phyloP scores from a whole-genome alignment of 495 filamentous ascomycete species.

The Penicillium samsonianum region DNA sequence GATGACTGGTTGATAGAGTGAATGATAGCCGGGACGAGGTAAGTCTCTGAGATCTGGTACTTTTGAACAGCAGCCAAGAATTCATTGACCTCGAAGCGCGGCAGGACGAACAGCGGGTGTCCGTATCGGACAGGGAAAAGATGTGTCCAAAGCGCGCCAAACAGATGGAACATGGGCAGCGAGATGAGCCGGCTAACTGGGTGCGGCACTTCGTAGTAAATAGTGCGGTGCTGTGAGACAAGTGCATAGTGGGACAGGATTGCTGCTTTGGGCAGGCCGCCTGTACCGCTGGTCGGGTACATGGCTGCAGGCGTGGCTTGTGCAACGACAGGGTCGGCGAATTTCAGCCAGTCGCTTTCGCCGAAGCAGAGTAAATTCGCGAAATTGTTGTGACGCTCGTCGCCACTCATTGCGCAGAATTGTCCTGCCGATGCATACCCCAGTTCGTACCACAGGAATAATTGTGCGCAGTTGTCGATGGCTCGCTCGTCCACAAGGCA shows the following conservation, averaged over 20 bases:
- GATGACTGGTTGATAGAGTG: conserved; percentile 50
- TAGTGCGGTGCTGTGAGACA: conserved; percentile 53
- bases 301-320: conserved; percentile 53
- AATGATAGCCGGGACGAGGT: conserved; percentile 64
- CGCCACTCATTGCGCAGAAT: conserved; percentile 21
- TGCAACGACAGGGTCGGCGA: conserved; percentile 46
- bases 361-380: conserved; percentile 50
- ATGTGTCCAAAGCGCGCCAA: conserved; percentile 55
- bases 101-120: conserved; percentile 58
- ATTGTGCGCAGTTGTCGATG: conserved; percentile 37
- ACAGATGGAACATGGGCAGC: conserved; percentile 68
- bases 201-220: conserved; percentile 51
- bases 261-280: conserved; percentile 60
- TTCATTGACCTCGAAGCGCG: conserved; percentile 57
- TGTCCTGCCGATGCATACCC: conserved; percentile 26
- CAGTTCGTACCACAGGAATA: conserved; percentile 32
- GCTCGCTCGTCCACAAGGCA: conserved; percentile 50
- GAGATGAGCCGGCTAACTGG: conserved; percentile 54
- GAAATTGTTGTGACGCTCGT: conserved; percentile 33
- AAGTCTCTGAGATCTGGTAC: conserved; percentile 61
- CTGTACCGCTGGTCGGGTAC: conserved; percentile 59
- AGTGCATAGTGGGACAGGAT: conserved; percentile 54
- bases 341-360: conserved; percentile 54
- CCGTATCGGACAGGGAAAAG: conserved; percentile 58
- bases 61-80: conserved; percentile 57